Percentiles rank a stretch among this genome's conserved stretches.
Conservation (phyloP, 2,329 filamentous ascomycete genomes). For the Diaporthe capsici region DNA sequence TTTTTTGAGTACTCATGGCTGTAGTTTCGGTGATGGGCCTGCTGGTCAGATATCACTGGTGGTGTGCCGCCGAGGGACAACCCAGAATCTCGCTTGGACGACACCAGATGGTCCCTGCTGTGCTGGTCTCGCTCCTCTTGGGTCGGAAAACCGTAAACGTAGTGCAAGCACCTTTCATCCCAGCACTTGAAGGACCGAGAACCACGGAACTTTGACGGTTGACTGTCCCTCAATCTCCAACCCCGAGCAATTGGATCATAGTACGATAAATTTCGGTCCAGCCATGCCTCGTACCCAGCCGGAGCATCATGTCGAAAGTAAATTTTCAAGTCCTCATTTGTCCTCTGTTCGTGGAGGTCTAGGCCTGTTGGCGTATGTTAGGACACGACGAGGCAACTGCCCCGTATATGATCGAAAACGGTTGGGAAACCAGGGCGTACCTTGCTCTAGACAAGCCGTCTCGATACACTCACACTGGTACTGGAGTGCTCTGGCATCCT, state of each 20-base stretch:
- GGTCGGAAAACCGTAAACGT: slow-evolving; percentile 70
- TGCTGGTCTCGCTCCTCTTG: slow-evolving; percentile 67
- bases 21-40: slow-evolving; percentile 48
- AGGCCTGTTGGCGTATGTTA: slow-evolving; percentile 52
- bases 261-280: slow-evolving; percentile 64
- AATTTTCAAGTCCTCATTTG: slow-evolving; percentile 56
- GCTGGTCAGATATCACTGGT: slow-evolving; percentile 53
- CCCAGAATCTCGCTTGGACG: slow-evolving; percentile 61
- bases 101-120: slow-evolving; percentile 59
- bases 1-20: slow-evolving; percentile 52
- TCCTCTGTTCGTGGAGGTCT: slow-evolving; percentile 57
- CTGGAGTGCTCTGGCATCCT: slow-evolving; percentile 70
- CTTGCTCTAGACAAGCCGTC: slow-evolving; percentile 63
- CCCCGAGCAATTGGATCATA: slow-evolving; percentile 63
- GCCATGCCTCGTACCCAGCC: slow-evolving; percentile 64
- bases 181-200: slow-evolving; percentile 67
- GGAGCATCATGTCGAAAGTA: slow-evolving; percentile 58
- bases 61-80: slow-evolving; percentile 57
- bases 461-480: slow-evolving; percentile 73
- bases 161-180: slow-evolving; percentile 68
- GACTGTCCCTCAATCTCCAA: slow-evolving; percentile 55
- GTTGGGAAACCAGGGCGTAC: slow-evolving; percentile 50
- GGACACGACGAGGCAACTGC: slow-evolving; percentile 25
- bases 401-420: background rate
- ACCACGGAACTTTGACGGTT: slow-evolving; percentile 53